Conservation (phyloP, 2,329 filamentous ascomycete genomes). For the Penicillium oxalicum region DNA sequence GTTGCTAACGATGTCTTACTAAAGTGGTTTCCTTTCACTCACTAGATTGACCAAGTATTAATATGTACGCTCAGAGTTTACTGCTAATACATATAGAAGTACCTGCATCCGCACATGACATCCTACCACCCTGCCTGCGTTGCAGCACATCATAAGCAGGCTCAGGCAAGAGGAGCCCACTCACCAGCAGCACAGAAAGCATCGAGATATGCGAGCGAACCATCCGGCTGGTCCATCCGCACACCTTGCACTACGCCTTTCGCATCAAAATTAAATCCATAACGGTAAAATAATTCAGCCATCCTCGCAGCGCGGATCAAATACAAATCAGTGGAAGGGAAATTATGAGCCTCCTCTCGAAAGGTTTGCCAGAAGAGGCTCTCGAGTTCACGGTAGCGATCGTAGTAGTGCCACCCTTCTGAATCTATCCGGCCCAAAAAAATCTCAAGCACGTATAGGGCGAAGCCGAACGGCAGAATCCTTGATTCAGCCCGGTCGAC, state of each 20-base stretch:
- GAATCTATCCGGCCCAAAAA: slow-evolving; percentile 14
- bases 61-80: too few relatives aligned
- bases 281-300: slow-evolving; percentile 14
- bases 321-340: slow-evolving; percentile 10
- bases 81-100: too few relatives aligned
- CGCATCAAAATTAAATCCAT: slow-evolving; percentile 13
- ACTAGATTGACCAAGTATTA: too few relatives aligned
- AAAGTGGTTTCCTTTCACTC: too few relatives aligned
- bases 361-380: slow-evolving; percentile 14
- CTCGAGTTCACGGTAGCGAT: slow-evolving; percentile 8
- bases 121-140: too few relatives aligned
- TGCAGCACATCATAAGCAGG: too few relatives aligned
- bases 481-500: slow-evolving; percentile 21
- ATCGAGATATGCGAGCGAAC: slow-evolving; percentile 17
- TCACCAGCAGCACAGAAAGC: slow-evolving; percentile 14
- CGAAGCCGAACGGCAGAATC: slow-evolving; percentile 21
- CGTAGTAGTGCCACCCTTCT: slow-evolving; percentile 12
- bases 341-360: slow-evolving; percentile 9
- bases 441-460: slow-evolving; percentile 18
- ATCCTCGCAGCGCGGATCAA: slow-evolving; percentile 12
- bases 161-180: slow-evolving; percentile 3
- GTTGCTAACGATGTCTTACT: too few relatives aligned
- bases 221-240: slow-evolving; percentile 9
- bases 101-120: too few relatives aligned
- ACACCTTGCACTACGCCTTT: slow-evolving; percentile 12